Evolutionary conservation across 2,329 filamentous ascomycete species (phyloP).

Genomic region (Aureobasidium musti): DNA sequence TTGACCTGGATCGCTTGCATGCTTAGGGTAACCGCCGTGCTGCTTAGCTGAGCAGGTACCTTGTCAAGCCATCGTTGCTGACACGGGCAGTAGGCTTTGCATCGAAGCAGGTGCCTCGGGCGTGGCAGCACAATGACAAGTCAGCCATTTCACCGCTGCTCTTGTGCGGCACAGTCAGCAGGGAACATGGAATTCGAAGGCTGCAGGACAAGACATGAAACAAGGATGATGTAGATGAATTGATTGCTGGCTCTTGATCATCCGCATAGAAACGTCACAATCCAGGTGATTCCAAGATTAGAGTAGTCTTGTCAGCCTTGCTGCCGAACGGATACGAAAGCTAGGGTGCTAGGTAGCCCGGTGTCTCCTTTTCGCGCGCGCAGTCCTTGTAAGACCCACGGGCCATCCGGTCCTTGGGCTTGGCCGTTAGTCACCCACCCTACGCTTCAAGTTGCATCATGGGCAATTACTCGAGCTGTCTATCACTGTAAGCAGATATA

Average conservation of each 20-base stretch:
- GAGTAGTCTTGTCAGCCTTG: slow-evolving; percentile 26
- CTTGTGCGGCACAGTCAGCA: slow-evolving; percentile 19
- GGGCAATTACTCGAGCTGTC: slow-evolving; percentile 26
- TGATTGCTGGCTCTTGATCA: slow-evolving; percentile 20
- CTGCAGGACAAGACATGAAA: slow-evolving; percentile 25
- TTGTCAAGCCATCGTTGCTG: slow-evolving; percentile 11
- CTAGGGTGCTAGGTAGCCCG: neutral
- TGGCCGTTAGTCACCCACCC: slow-evolving; percentile 25
- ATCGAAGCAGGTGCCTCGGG: slow-evolving; percentile 1
- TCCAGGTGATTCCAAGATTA: slow-evolving; percentile 26
- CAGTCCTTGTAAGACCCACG: slow-evolving; percentile 8
- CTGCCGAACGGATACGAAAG: slow-evolving; percentile 28
- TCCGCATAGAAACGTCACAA: slow-evolving; percentile 25
- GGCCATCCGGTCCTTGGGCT: slow-evolving; percentile 5
- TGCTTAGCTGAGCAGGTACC: slow-evolving; percentile 26
- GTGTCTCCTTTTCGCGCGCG: slow-evolving; percentile 24
- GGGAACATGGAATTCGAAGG: slow-evolving; percentile 19
- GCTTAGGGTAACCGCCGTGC: slow-evolving; percentile 5
- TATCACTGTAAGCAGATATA: slow-evolving; percentile 19
- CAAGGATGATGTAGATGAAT: slow-evolving; percentile 23
- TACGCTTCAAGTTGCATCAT: slow-evolving; percentile 31
- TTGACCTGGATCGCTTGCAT: slow-evolving; percentile 26
- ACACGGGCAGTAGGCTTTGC: slow-evolving; percentile 6
- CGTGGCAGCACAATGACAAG: slow-evolving; percentile 10
- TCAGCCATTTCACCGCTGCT: slow-evolving; percentile 11